Conservation (phyloP, 768 basidiomycete genomes). For the Paxillus involutus region DNA sequence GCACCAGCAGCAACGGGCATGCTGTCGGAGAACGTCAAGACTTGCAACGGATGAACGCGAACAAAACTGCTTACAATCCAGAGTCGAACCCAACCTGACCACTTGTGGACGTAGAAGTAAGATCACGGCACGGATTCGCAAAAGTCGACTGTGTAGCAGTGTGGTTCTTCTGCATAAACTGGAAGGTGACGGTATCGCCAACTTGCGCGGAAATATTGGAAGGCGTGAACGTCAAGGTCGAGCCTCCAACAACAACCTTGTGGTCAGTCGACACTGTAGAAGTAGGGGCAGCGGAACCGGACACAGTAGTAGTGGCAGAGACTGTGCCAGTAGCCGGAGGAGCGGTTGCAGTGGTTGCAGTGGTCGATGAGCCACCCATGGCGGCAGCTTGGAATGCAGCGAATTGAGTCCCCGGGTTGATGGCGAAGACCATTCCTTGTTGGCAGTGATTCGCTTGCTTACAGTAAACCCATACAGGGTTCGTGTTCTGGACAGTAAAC, state of each 20-base stretch:
- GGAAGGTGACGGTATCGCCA: constrained; percentile 48
- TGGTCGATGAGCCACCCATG: constrained; percentile 28
- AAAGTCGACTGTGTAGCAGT: constrained; percentile 40
- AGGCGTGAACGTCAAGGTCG: constrained; percentile 39
- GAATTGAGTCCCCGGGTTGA: constrained; percentile 59
- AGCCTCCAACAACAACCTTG: constrained; percentile 43
- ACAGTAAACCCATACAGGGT: constrained; percentile 62
- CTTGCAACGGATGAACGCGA: background rate
- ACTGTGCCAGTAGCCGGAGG: constrained; percentile 33
- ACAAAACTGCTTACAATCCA: constrained; percentile 38
- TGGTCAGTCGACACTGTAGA: constrained; percentile 33
- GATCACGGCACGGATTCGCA: constrained; percentile 39
- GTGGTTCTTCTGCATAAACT: constrained; percentile 48
- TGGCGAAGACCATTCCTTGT: constrained; percentile 64
- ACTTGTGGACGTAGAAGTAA: constrained; percentile 43
- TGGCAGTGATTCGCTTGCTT: constrained; percentile 55
- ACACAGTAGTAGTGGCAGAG: constrained; percentile 41
- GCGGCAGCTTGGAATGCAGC: constrained; percentile 56
- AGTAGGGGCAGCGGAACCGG: constrained; percentile 31
- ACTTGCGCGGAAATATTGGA: constrained; percentile 45
- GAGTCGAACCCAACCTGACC: constrained; percentile 48
- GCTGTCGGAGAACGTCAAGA: constrained; percentile 22
- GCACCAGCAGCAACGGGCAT: constrained; percentile 46
- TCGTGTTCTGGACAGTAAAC: constrained; percentile 38
- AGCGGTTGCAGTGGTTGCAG: constrained; percentile 25